Percentiles rank a stretch among this genome's conserved stretches.
Conservation (phyloP, 306 rosid species). For the Prinsepia uniflora region DNA sequence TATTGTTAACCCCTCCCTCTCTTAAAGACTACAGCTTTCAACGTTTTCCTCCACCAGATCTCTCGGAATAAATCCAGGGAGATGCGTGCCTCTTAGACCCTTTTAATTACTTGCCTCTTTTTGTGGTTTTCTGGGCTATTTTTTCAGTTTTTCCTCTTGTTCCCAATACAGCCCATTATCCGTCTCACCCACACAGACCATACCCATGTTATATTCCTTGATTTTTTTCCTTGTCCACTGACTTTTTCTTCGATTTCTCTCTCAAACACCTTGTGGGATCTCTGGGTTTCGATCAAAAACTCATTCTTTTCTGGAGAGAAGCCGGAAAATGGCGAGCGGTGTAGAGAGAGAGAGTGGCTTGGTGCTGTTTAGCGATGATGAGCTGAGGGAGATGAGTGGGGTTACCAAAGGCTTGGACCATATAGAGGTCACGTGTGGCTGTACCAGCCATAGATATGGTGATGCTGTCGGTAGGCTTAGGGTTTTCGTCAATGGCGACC, state of each 20-base stretch:
- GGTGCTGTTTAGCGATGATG: slow-evolving; percentile 75
- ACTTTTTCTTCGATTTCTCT: slow-evolving; percentile 37
- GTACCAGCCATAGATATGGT: slow-evolving; percentile 93
- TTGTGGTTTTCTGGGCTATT: slow-evolving; percentile 25
- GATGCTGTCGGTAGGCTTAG: slow-evolving; percentile 99
- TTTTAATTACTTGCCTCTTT: background rate
- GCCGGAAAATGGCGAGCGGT: slow-evolving; percentile 57
- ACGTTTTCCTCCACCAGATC: slow-evolving; percentile 66
- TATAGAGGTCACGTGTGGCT: slow-evolving; percentile 91
- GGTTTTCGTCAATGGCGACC: slow-evolving; percentile 89
- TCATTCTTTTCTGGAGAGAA: background rate
- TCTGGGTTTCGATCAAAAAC: slow-evolving; percentile 41
- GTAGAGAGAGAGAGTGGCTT: slow-evolving; percentile 54
- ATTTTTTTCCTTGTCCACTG: slow-evolving; percentile 21
- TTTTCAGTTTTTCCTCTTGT: slow-evolving; percentile 9
- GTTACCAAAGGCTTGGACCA: slow-evolving; percentile 58
- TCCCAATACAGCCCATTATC: slow-evolving; percentile 24
- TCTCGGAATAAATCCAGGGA: slow-evolving; percentile 47
- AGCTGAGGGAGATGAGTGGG: slow-evolving; percentile 83
- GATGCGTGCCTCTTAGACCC: slow-evolving; percentile 41
- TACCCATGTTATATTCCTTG: slow-evolving; percentile 15
- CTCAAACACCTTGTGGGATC: slow-evolving; percentile 20
- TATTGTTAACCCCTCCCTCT: slow-evolving; percentile 18
- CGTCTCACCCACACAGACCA: background rate
- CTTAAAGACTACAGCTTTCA: slow-evolving; percentile 19